phyloP scores from a whole-genome alignment of 495 filamentous ascomycete genomes.

The Oleoguttula mirabilis region DNA sequence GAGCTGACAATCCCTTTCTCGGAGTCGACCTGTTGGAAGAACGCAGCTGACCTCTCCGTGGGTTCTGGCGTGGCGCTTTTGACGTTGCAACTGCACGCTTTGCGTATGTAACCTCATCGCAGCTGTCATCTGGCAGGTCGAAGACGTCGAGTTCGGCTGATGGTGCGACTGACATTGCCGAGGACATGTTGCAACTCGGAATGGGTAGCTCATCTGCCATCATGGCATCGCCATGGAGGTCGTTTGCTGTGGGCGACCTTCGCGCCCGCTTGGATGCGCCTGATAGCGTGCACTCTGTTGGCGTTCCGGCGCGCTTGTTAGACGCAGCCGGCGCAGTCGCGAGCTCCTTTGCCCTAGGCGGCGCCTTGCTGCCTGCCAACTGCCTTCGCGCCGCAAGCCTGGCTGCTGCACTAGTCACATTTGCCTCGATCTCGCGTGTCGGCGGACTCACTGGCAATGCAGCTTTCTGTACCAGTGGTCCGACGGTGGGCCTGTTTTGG shows the following conservation, averaged over 20 bases:
- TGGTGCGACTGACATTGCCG: too few relatives aligned
- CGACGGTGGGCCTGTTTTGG: too few relatives aligned
- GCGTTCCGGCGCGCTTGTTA: constrained; percentile 6
- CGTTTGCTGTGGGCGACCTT: neutral
- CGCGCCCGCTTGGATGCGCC: neutral
- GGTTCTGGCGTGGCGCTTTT: neutral
- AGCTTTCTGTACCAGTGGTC: too few relatives aligned
- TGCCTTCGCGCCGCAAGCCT: constrained; percentile 3
- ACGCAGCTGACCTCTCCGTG: neutral
- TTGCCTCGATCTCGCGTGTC: too few relatives aligned
- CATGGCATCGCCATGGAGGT: neutral
- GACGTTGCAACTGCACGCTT: neutral
- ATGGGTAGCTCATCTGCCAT: neutral
- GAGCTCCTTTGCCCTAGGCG: neutral
- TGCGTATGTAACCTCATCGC: neutral
- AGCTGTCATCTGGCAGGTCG: neutral
- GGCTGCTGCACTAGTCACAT: constrained; percentile 2
- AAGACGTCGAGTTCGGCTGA: constrained; percentile 1
- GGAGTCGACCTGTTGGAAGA: constrained; percentile 4
- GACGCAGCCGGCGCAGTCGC: constrained; percentile 2
- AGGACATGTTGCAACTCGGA: neutral
- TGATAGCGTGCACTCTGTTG: neutral
- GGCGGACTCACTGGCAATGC: too few relatives aligned
- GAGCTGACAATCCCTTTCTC: constrained; percentile 22
- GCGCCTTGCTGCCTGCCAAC: neutral